A percentile compares a stretch with the other conserved stretches of the same genome.
Conservation (phyloP, 108 stramenopile genomes). For the Cyclostephanos tholiformis region DNA sequence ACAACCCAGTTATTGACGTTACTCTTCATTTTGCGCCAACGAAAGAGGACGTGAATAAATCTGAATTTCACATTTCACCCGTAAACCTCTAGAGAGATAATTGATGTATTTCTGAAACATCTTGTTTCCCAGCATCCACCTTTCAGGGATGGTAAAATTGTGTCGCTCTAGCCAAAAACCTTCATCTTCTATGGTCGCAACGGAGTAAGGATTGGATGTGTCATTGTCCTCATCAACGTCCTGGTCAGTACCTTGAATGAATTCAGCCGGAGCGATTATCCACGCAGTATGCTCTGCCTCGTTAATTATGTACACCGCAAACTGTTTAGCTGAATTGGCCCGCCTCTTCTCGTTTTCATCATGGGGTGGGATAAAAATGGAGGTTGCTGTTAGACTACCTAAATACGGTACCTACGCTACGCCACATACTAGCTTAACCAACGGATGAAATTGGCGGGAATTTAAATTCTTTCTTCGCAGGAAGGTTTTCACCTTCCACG, state of each 20-base stretch:
- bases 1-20: not conserved
- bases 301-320: not conserved
- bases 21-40: not conserved
- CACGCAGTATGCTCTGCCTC: not conserved
- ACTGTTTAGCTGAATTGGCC: not conserved
- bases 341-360: conserved; percentile 4
- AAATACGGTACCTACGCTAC: too few relatives aligned
- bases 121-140: not conserved
- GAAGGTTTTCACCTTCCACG: too few relatives aligned
- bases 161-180: not conserved
- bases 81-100: not conserved
- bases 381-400: too few relatives aligned
- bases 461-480: too few relatives aligned
- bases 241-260: not conserved
- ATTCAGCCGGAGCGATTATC: conserved; percentile 1
- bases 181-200: not conserved
- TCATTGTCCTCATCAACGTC: not conserved
- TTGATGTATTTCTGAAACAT: not conserved
- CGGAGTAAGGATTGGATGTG: not conserved
- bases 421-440: too few relatives aligned
- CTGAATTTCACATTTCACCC: too few relatives aligned
- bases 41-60: conserved; percentile 1
- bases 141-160: not conserved
- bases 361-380: not conserved
- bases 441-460: too few relatives aligned